These are phyloP conservation scores for Leccinum variabile DNA, from an alignment of 1,284 basidiomycete genomes.

Conservation along the genomic window DNA sequence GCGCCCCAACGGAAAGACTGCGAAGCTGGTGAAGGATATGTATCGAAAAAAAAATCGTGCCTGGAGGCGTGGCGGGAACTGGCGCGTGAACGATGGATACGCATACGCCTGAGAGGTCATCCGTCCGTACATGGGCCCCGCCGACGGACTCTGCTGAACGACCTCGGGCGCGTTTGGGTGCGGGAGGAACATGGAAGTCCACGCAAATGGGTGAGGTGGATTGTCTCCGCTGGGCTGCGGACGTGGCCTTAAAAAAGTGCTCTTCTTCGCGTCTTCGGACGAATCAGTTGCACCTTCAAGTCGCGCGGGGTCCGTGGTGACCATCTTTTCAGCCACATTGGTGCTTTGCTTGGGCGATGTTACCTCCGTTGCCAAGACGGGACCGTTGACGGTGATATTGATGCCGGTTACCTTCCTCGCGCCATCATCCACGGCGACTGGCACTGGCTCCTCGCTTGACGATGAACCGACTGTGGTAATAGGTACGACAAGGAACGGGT, in stretches of 20 bases:
- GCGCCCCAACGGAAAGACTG: slow-evolving; percentile 8
- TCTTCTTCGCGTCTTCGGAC: slow-evolving; percentile 17
- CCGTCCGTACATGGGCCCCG: slow-evolving; percentile 63
- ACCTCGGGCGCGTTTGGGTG: slow-evolving; percentile 71
- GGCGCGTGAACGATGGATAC: slow-evolving; percentile 6
- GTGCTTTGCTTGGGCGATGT: slow-evolving; percentile 7
- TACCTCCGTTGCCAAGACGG: slow-evolving; percentile 15
- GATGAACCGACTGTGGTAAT: neutral
- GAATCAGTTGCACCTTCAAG: neutral
- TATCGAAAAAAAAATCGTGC: slow-evolving; percentile 18
- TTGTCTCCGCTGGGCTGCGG: slow-evolving; percentile 15
- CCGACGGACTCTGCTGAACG: slow-evolving; percentile 29
- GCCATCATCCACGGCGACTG: slow-evolving; percentile 32
- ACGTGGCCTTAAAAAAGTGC: slow-evolving; percentile 30
- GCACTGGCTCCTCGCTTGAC: slow-evolving; percentile 1
- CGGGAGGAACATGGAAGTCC: slow-evolving; percentile 61
- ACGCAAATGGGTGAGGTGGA: slow-evolving; percentile 34
- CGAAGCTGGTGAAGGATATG: slow-evolving; percentile 8
- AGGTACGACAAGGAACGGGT: neutral
- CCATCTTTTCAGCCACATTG: slow-evolving; percentile 1
- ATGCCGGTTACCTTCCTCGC: slow-evolving; percentile 7
- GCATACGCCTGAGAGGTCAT: slow-evolving; percentile 24
- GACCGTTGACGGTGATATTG: slow-evolving; percentile 7
- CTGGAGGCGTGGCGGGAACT: slow-evolving; percentile 17
- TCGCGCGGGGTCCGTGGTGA: slow-evolving; percentile 12